Evolutionary conservation across 1,284 basidiomycete genomes (phyloP), one percentile per base, ranked within the genome.

Genomic region (Schizophyllum commune): DNA sequence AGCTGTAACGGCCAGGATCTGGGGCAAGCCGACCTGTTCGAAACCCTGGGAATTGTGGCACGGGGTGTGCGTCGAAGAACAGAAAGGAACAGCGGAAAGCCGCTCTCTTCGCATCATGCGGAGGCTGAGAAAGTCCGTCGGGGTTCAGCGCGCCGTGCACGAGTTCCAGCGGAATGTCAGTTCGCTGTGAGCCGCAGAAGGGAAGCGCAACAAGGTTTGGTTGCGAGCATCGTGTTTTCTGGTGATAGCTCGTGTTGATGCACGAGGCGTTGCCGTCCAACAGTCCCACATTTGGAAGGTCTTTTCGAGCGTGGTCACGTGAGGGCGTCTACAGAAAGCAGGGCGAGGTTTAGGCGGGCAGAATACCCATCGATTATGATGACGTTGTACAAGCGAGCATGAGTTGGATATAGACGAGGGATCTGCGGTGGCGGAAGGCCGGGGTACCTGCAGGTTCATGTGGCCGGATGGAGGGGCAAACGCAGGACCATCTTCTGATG

Each of bases 401-500:
- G 39, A 47, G 39, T 47, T 17, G 39, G 9, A 17, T 47, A 47
- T 17, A 47, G 9, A 17, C 39, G 17, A 17, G 17, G 9, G 39
- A 47, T 47, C 27, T 47, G 39, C 39, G 39, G 39, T 47, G 39
- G 39, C 39, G 39, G 39, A 17, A 47, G 39, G 13, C 9, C 39
- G 39, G 17, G 9, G 39, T 11, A 11, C 9, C 39, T 11, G 17
- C 13, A 47, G 17, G 17, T 47, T 47, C 17, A 47, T 9, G 39
- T 17, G 39, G 39, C 39, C 39, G 39, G 39, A 47, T 47, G 39
- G 39, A 47, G 73, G 65, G 80, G 77, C 68, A 88, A 70, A 64
- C 73, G 76, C 64, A 79, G 72, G 64, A 85, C 79, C 89, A 91
- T 89, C 72, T 83, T 84, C 71, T 90, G 88, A 79, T 91, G 89